Base-by-base conservation (phyloP, 805 yeast species). In the Geotrichum ghanense region DNA sequence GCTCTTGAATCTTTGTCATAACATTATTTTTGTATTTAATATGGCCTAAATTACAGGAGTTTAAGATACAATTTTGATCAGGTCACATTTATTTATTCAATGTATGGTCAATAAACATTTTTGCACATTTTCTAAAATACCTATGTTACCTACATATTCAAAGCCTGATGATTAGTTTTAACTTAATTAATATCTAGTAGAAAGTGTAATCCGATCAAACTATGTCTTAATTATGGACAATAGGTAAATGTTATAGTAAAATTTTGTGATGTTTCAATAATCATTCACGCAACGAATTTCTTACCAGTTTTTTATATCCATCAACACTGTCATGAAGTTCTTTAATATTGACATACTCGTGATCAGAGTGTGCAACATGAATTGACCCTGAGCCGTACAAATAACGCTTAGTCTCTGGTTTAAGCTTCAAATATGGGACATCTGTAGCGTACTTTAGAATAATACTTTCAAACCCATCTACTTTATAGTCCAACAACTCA, bases 361-460 rank as follows among this genome's bases (percentile, higher is more conserved):
- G 59, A 47, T 70, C 78, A 5, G 76, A 70, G 54, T 79, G 84
- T 0, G 84, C 84, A 34, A 74, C 78, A 26, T 64, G 67, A 43
- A 79, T 78, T 2, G 78, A 63, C 2, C 87, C 87, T 2, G 86
- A 84, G 0, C 86, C 87, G 53, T 78, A 80, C 6, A 80, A 61
- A 54, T 76, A 79, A 53, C 75, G 65, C 14, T 31, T 31, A 47
- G 65, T 68, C 51, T 66, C 67, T 35, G 53, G 45, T 9, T 63
- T 64, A 5, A 64, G 64, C 17, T 53, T 45, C 41, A 75, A 51
- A 45, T 71, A 66, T 12, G 79, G 78, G 43, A 75, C 65, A 53
- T 76, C 81, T 1, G 82, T 76, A 21, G 71, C 68, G 54, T 75
- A 76, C 1, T 79, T 73, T 50, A 73, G 60, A 3, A 72, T 63